A percentile compares a stretch with the other conserved stretches of the same genome.
Evolutionary conservation across 495 filamentous ascomycete genomes (phyloP).

Genomic region (Viridothelium virens): DNA sequence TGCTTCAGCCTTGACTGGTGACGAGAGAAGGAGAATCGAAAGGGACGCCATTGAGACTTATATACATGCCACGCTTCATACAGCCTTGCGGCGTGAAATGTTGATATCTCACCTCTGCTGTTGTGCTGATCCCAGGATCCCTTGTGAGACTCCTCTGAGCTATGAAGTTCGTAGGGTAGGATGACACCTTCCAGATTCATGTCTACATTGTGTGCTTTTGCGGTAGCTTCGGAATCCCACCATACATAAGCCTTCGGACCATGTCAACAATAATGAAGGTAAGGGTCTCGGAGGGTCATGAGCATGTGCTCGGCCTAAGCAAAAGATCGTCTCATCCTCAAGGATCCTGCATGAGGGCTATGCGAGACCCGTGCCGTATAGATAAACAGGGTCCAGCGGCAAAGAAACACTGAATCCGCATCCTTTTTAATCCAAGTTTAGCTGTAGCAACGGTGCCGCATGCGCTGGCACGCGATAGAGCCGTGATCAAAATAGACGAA

Average conservation of each 20-base stretch:
- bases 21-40: background rate
- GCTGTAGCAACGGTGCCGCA: background rate
- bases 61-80: background rate
- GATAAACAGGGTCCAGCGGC: background rate
- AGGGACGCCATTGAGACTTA: background rate
- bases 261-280: background rate
- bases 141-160: background rate
- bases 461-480: background rate
- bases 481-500: no score
- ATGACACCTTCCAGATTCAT: conserved; percentile 10
- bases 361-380: background rate
- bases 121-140: background rate
- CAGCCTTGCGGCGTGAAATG: background rate
- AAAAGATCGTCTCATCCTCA: background rate
- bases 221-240: conserved; percentile 1
- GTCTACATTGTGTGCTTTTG: background rate
- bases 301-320: background rate
- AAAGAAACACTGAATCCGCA: no score
- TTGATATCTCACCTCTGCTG: background rate
- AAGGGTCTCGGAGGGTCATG: conserved; percentile 3
- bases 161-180: background rate
- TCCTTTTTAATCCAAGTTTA: no score
- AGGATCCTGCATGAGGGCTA: conserved; percentile 3
- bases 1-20: background rate
- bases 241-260: background rate